These are phyloP conservation scores for Whalleya microplaca DNA, from an alignment of 2,329 filamentous ascomycete genomes.

Conservation along the genomic window DNA sequence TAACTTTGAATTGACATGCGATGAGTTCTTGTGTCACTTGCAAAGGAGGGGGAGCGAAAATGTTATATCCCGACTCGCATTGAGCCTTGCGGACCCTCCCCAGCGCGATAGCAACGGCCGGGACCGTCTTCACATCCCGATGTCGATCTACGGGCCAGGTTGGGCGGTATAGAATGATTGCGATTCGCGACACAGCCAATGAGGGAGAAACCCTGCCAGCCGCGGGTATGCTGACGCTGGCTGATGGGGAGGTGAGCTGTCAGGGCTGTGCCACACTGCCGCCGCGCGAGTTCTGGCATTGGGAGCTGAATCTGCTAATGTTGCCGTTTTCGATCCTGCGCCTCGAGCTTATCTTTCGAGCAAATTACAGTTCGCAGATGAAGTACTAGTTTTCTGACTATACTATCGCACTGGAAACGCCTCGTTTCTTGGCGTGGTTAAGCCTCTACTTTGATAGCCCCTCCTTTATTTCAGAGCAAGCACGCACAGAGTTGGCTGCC, in stretches of 20 bases:
- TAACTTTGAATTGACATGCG: too few species aligned
- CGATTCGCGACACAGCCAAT: too few species aligned
- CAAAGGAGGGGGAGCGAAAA: constrained; percentile 5
- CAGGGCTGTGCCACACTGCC: not conserved
- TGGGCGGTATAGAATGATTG: too few species aligned
- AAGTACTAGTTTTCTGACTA: too few species aligned
- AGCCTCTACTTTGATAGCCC: not conserved
- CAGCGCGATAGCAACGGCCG: too few species aligned
- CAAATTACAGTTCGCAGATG: too few species aligned
- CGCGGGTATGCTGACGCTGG: too few species aligned
- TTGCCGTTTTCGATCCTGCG: not conserved
- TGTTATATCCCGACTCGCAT: not conserved
- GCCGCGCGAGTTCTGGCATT: not conserved
- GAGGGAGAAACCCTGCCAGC: too few species aligned
- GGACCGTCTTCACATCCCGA: too few species aligned
- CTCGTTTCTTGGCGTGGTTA: not conserved
- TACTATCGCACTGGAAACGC: not conserved
- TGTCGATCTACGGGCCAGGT: too few species aligned
- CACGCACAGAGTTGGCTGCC: not conserved
- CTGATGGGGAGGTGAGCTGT: too few species aligned
- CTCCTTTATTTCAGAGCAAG: not conserved
- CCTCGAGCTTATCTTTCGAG: not conserved
- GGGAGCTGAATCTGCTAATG: not conserved
- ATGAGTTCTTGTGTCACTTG: not conserved
- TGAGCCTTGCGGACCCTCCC: constrained; percentile 9